phyloP scores from a whole-genome alignment of 176 grass and related monocot species.

The Echinochloa phyllopogon region DNA sequence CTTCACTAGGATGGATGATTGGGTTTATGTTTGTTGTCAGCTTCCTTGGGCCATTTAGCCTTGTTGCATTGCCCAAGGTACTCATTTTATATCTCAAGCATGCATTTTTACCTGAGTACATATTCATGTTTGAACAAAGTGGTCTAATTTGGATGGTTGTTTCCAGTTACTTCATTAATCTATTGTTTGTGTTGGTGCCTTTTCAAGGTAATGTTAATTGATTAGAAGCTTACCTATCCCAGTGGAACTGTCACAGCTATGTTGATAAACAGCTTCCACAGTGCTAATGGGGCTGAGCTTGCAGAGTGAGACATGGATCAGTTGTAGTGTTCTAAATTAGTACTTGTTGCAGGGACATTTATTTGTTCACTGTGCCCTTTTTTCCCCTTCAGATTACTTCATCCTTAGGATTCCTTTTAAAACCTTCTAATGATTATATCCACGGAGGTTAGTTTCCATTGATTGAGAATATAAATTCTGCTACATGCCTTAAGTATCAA shows the following conservation, averaged over 20 bases:
- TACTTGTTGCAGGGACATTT: no score
- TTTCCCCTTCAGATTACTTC: no score
- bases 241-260: constrained; percentile 58
- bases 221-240: constrained; percentile 67
- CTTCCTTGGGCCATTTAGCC: constrained; percentile 87
- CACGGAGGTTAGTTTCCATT: no score
- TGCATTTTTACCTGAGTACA: neutral
- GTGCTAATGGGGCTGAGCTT: constrained; percentile 50
- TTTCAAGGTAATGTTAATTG: constrained; percentile 60
- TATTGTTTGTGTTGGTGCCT: neutral
- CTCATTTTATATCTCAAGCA: neutral
- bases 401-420: no score
- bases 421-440: no score
- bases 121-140: neutral
- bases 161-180: neutral
- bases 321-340: no score
- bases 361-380: no score
- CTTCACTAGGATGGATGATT: constrained; percentile 86
- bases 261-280: constrained; percentile 71
- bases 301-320: constrained; percentile 46
- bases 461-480: no score
- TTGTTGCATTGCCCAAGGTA: constrained; percentile 89
- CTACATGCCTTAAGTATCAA: no score
- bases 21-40: constrained; percentile 90
- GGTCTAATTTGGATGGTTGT: neutral